Evolutionary conservation across 306 rosid species (phyloP).

Genomic region (Mimosa pudica): DNA sequence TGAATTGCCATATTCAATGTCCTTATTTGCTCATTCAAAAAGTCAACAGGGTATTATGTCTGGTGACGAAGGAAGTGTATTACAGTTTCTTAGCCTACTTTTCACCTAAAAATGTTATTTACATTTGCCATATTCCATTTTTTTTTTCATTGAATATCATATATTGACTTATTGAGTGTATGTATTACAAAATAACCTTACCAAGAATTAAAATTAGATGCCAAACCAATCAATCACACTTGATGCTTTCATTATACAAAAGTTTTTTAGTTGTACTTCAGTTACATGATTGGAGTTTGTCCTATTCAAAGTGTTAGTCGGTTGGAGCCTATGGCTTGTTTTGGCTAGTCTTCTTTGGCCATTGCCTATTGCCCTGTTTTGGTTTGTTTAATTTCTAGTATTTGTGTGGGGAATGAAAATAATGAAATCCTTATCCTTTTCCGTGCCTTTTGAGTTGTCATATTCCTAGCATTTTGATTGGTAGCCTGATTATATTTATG

Average conservation of each 20-base stretch:
- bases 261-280: neutral
- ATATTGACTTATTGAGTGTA: too few species aligned
- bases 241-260: neutral
- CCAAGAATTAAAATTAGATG: neutral
- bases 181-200: too few species aligned
- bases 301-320: neutral
- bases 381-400: neutral
- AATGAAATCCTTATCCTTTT: neutral
- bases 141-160: too few species aligned
- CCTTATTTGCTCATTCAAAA: too few species aligned
- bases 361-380: neutral
- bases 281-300: neutral
- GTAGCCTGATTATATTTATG: neutral
- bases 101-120: too few species aligned
- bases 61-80: too few species aligned
- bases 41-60: too few species aligned
- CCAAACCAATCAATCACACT: neutral
- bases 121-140: too few species aligned
- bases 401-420: neutral
- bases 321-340: neutral
- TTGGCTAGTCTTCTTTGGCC: neutral
- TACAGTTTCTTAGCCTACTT: too few species aligned
- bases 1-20: too few species aligned
- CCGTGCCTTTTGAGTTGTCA: neutral
- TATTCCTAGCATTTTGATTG: neutral